Percentiles rank a stretch among this genome's conserved stretches.
Evolutionary conservation across 2,329 filamentous ascomycete species (phyloP).

Genomic region (Penicillium paneum): DNA sequence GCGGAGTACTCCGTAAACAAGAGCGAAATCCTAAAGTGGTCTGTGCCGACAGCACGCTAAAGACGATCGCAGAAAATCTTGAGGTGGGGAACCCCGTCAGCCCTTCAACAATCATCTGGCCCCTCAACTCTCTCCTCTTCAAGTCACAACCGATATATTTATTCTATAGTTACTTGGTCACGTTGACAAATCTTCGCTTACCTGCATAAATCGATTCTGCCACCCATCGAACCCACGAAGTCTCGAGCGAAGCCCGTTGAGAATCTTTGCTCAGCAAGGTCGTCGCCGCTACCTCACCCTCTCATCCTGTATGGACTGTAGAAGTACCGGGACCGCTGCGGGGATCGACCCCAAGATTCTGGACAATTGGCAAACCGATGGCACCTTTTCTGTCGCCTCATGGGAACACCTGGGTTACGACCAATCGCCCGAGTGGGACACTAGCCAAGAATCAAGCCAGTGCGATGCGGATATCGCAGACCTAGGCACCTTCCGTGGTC

Average conservation of each 20-base stretch:
- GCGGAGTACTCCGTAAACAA: not conserved
- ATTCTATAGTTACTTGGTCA: not conserved
- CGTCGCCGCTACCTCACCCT: constrained; percentile 14
- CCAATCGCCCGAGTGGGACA: constrained; percentile 39
- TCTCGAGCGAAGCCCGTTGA: constrained; percentile 23
- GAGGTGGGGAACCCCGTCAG: constrained; percentile 26
- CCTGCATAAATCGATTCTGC: not conserved
- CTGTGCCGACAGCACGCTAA: constrained; percentile 23
- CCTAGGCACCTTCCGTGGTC: constrained; percentile 30
- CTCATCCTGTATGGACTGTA: constrained; percentile 38
- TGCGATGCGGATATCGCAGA: constrained; percentile 37
- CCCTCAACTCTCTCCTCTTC: constrained; percentile 17
- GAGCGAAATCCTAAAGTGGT: constrained; percentile 6
- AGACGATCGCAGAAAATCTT: constrained; percentile 28
- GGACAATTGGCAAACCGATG: constrained; percentile 40
- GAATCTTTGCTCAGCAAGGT: constrained; percentile 23
- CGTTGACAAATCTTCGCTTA: not conserved
- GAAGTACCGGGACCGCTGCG: constrained; percentile 36
- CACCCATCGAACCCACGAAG: constrained; percentile 6
- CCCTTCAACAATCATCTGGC: constrained; percentile 19
- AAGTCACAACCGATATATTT: not conserved
- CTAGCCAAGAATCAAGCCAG: constrained; percentile 40
- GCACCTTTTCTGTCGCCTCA: constrained; percentile 33
- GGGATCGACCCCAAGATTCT: constrained; percentile 44
- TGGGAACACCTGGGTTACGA: constrained; percentile 39